Base-by-base conservation (phyloP, 1,284 basidiomycete species). In the Irpex rosettiformis region DNA sequence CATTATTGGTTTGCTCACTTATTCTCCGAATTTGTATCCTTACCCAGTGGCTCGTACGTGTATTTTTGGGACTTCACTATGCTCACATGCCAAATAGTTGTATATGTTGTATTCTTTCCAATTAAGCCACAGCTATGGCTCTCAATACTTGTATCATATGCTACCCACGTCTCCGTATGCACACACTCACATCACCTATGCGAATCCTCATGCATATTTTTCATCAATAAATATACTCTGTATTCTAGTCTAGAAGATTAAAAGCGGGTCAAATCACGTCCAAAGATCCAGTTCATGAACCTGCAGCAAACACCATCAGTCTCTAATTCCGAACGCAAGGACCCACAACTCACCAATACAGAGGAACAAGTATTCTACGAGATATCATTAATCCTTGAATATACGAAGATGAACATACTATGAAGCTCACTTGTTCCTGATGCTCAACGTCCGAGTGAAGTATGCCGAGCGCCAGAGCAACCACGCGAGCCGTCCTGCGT, bases 381-480 rank as follows among this genome's bases (percentile, higher is more conserved):
- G 56, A 52, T 25, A 29, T 3, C 16, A 18, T 49, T 16, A 18
- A 11, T 7, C n/a, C n/a, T 29, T 25, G n/a, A 47, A 51, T 40
- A 10, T 27, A 48, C 22, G 45, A 33, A n/a, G 18, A 40, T 18
- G 54, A 51, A 11, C 33, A 16, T 16, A 37, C 11, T 10, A n/a
- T 18, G 30, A 16, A 16, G 64, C 65, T 58, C 58, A 66, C 69
- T 88, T 89, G 72, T 94, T 95, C 69, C 90, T 76, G 69, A 83
- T 69, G 64, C 87, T 89, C 62, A 95, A 75, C 2, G 89, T 88
- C 80, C 86, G 85, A 4, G 88, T 89, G 67, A 90, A 88, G 72
- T 93, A 91, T 1, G 91, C 90, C 24, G 85, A 86, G 58, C 89
- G 77, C 91, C 91, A 92, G 42, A 91, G 73, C 25, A 92, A 73